Conservation (phyloP, 257 asterid species). For the Agastache rugosa region DNA sequence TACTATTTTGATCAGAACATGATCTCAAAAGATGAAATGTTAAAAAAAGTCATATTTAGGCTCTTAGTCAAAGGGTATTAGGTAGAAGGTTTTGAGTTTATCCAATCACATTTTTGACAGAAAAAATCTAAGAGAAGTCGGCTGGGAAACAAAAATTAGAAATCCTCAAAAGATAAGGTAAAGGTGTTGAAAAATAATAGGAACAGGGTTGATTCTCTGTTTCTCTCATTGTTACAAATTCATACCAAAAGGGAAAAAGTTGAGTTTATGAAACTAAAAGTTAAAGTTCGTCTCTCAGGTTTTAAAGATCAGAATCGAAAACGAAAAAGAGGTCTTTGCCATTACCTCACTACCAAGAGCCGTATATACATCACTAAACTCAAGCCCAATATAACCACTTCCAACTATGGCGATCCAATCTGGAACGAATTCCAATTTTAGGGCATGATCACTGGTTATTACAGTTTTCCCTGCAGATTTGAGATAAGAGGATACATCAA, state of each 20-base stretch:
- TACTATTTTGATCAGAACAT: no score
- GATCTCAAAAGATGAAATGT: no score
- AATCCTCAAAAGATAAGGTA: not conserved
- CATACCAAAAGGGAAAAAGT: conserved; percentile 4
- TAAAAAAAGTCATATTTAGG: not conserved
- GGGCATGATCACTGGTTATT: conserved; percentile 96
- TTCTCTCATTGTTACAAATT: not conserved
- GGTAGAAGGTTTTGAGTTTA: conserved; percentile 10
- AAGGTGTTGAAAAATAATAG: not conserved
- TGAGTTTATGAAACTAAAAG: not conserved
- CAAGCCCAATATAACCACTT: conserved; percentile 98
- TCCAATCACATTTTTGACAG: not conserved
- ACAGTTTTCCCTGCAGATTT: conserved; percentile 86
- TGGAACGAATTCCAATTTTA: conserved; percentile 86
- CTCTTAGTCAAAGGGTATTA: not conserved
- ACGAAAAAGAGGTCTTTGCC: not conserved
- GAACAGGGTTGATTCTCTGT: not conserved
- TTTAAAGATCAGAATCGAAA: not conserved
- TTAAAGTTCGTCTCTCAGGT: not conserved
- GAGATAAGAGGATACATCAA: conserved; percentile 16
- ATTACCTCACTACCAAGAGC: conserved; percentile 98
- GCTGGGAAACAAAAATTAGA: conserved; percentile 15
- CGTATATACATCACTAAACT: conserved; percentile 93
- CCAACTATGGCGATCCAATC: conserved; percentile 97
- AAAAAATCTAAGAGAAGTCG: not conserved